Evolutionary conservation across 2,329 filamentous ascomycete genomes (phyloP).

Genomic region (Cyanodermella asteris): DNA sequence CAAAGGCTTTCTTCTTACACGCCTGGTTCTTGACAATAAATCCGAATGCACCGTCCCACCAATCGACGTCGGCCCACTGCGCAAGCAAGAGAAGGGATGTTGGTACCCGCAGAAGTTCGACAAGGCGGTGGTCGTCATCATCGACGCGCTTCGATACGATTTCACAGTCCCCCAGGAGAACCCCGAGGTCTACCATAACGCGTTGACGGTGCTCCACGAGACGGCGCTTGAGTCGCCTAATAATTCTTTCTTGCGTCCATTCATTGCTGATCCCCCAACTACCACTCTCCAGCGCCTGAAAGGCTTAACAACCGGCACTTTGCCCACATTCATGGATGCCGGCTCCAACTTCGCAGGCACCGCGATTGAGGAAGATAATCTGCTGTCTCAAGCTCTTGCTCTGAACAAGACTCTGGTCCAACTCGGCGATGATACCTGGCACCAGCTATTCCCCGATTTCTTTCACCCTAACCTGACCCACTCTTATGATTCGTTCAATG

Average conservation of each 20-base stretch:
- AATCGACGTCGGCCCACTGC: slow-evolving; percentile 17
- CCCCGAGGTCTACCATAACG: slow-evolving; percentile 57
- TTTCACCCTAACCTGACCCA: slow-evolving; percentile 71
- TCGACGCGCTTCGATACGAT: slow-evolving; percentile 90
- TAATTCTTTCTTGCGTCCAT: slow-evolving; percentile 76
- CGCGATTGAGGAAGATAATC: slow-evolving; percentile 81
- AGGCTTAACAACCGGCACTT: slow-evolving; percentile 79
- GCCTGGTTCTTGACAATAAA: slow-evolving; percentile 56
- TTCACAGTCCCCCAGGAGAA: slow-evolving; percentile 58
- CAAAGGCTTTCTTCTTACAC: slow-evolving; percentile 79
- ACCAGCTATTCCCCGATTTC: slow-evolving; percentile 75
- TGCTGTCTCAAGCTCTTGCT: slow-evolving; percentile 40
- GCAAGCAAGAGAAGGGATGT: slow-evolving; percentile 41
- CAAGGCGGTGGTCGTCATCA: slow-evolving; percentile 71
- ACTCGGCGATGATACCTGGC: slow-evolving; percentile 96
- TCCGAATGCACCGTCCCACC: slow-evolving; percentile 51
- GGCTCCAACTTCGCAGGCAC: slow-evolving; percentile 92
- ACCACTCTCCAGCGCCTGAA: slow-evolving; percentile 82
- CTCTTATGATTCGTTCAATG: slow-evolving; percentile 92
- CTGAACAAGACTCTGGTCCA: slow-evolving; percentile 66
- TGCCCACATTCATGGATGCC: slow-evolving; percentile 84
- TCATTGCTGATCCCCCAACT: slow-evolving; percentile 92
- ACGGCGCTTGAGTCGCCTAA: slow-evolving; percentile 50
- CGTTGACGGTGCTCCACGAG: slow-evolving; percentile 70
- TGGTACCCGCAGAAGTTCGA: slow-evolving; percentile 93